Conservation (phyloP, 306 rosid species). For the Corylus heterophylla region DNA sequence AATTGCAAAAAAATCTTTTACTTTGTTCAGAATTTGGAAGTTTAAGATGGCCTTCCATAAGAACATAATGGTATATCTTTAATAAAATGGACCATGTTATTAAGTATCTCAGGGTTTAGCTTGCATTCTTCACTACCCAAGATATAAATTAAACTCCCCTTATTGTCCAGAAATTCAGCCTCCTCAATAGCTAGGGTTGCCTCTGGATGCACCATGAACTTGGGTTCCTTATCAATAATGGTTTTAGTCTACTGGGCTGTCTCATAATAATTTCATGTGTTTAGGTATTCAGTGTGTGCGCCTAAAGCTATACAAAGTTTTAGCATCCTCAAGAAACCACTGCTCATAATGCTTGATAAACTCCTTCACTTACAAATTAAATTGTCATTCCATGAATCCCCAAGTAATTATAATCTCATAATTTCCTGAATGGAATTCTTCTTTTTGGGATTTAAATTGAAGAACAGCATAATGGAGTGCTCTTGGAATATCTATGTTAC, state of each 20-base stretch:
- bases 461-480: neutral
- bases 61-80: neutral
- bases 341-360: neutral
- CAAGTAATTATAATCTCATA: neutral
- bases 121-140: neutral
- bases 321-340: neutral
- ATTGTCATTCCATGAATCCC: neutral
- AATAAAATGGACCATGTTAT: neutral
- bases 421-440: neutral
- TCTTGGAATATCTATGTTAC: neutral
- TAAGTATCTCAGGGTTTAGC: neutral
- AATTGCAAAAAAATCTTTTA: too few species aligned
- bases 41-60: neutral
- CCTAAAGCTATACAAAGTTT: neutral
- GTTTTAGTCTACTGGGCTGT: neutral
- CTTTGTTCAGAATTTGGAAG: neutral
- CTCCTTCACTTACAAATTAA: neutral
- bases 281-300: neutral
- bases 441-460: neutral
- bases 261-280: neutral
- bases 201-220: constrained; percentile 4
- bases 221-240: neutral
- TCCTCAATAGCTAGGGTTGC: neutral
- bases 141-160: neutral
- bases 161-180: neutral